Evolutionary conservation across 106 monocot genomes (phyloP).

Genomic region (Phalaenopsis equestris): DNA sequence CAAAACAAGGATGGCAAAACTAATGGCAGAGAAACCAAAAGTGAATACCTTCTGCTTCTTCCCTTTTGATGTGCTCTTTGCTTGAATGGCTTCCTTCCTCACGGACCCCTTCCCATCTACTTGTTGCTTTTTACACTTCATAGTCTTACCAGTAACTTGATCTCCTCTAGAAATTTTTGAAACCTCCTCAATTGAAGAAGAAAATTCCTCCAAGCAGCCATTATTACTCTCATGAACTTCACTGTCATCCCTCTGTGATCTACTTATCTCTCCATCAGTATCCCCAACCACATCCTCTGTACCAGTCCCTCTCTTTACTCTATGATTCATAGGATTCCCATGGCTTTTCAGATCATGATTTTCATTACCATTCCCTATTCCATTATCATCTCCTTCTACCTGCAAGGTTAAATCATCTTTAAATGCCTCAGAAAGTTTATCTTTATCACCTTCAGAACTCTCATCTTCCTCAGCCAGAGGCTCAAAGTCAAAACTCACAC

Average conservation of each 20-base stretch:
- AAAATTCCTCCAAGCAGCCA: conserved; percentile 12
- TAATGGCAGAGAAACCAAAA: neutral
- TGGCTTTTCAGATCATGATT: conserved; percentile 23
- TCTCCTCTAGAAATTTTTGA: conserved; percentile 17
- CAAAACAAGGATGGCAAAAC: neutral
- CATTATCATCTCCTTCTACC: conserved; percentile 23
- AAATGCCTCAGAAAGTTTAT: conserved; percentile 41
- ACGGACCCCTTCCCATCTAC: conserved; percentile 10
- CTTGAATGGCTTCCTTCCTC: conserved; percentile 20
- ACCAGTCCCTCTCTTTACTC: conserved; percentile 19
- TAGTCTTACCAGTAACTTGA: conserved; percentile 20
- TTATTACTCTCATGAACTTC: conserved; percentile 5
- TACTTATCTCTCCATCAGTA: conserved; percentile 3
- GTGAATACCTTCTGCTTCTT: conserved; percentile 70
- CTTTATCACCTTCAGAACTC: conserved; percentile 18
- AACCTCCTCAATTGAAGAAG: conserved; percentile 20
- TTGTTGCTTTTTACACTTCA: conserved; percentile 38
- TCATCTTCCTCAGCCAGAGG: conserved; percentile 14
- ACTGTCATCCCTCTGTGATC: too few species aligned
- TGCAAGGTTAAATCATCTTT: conserved; percentile 30
- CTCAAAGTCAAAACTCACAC: conserved; percentile 30
- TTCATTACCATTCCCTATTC: conserved; percentile 16
- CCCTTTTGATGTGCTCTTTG: conserved; percentile 45
- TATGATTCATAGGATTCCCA: conserved; percentile 24
- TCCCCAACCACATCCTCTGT: conserved; percentile 8